phyloP scores from a whole-genome alignment of 2,329 filamentous ascomycete species.

The Penicillium sp. region DNA sequence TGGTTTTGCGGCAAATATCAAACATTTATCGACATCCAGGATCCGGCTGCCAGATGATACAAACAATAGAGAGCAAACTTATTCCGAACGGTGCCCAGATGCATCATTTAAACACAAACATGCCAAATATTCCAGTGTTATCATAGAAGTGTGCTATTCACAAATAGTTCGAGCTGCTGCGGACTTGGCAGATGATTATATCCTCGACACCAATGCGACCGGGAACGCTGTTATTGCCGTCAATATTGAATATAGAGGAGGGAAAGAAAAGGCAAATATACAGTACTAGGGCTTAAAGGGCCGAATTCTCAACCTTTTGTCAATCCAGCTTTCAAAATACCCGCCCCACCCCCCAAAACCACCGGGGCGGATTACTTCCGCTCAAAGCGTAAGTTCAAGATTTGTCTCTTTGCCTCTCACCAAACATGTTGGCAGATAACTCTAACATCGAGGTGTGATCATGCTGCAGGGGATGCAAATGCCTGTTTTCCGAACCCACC shows the following conservation, averaged over 20 bases:
- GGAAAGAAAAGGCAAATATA: too few relatives aligned
- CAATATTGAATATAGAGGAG: slow-evolving; percentile 7
- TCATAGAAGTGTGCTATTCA: slow-evolving; percentile 11
- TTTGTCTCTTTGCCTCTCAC: too few relatives aligned
- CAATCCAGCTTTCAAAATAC: too few relatives aligned
- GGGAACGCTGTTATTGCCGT: slow-evolving; percentile 11
- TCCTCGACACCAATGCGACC: slow-evolving; percentile 7
- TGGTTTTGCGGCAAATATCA: neutral
- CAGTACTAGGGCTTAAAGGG: too few relatives aligned
- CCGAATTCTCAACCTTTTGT: too few relatives aligned
- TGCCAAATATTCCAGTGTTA: slow-evolving; percentile 3
- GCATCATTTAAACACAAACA: neutral
- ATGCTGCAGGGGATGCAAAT: too few relatives aligned
- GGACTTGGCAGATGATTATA: slow-evolving; percentile 9
- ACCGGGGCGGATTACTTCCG: too few relatives aligned
- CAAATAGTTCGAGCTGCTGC: slow-evolving; percentile 5
- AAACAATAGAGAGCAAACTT: neutral
- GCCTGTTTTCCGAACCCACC: too few relatives aligned
- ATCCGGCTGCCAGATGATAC: neutral
- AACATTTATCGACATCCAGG: neutral
- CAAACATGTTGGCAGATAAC: too few relatives aligned
- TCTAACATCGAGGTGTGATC: too few relatives aligned
- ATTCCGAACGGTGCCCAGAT: slow-evolving; percentile 1
- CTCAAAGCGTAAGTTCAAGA: too few relatives aligned
- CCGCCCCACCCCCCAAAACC: too few relatives aligned